Base-by-base conservation (phyloP, 345 rosid genomes). In the Cardamine occulta region DNA sequence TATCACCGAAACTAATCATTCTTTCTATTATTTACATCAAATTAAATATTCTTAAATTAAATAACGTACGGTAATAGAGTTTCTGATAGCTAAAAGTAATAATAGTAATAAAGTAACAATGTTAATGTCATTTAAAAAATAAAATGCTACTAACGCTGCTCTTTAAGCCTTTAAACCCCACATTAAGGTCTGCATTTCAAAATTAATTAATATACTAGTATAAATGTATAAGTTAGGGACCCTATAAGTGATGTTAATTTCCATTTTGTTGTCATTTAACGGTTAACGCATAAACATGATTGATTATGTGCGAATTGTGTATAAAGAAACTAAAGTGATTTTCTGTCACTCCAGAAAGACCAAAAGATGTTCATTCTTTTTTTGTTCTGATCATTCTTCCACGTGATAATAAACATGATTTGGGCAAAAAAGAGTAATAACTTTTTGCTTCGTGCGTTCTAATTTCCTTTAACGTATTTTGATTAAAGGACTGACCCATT, bases 401-500 rank as follows among this genome's bases (percentile, higher is more conserved):
- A 40, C 45, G 45, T 42, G 15, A 13, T 42, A 21, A 19, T 13
- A 55, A 39, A 17, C 31, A 34, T 54, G 63, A 54, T 54, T 11
- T 67, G 34, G 9, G 24, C 23, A 12, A 37, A 21, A 12, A 31
- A 37, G 47, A 13, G 14, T 4, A 42, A 13, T 42, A 29, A 12
- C 5, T 11, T 49, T 35, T 7, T 37, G 34, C 3, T 32, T 66
- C 15, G n/a, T 24, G 53, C 61, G 51, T 68, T 57, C 3, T 15
- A 57, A 49, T 23, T 48, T 45, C 1, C 1, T 18, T 4, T 52
- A 7, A 34, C 21, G 6, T 21, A 2, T 14, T 21, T 15, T 35
- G 19, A 18, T 8, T 13, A 14, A 29, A 29, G 63, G 70, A 53
- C 63, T 56, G 65, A 55, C 48, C 63, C 14, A 42, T 42, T 64